Conservation (phyloP, 2,329 filamentous ascomycete genomes). For the Fusarium guadeloupense region DNA sequence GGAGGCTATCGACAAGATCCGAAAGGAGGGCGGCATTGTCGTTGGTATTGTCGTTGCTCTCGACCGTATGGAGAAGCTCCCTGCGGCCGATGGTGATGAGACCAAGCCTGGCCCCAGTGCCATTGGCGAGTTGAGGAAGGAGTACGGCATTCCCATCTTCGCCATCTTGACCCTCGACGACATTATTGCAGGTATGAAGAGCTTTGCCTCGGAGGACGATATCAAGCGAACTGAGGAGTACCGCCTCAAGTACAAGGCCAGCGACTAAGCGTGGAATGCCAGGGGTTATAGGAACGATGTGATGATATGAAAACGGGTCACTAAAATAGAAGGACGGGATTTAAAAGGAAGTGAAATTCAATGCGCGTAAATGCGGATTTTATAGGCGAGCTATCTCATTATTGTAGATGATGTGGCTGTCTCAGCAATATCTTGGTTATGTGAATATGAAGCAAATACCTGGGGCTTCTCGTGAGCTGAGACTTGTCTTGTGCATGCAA, state of each 20-base stretch:
- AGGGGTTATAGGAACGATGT: constrained; percentile 1
- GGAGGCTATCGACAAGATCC: constrained; percentile 90
- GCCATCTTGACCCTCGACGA: constrained; percentile 87
- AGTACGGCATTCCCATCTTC: constrained; percentile 84
- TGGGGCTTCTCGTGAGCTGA: constrained; percentile 7
- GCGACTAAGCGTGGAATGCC: constrained; percentile 54
- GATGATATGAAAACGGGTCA: constrained; percentile 19
- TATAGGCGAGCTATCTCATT: constrained; percentile 38
- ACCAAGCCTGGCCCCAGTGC: constrained; percentile 77
- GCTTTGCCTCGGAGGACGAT: constrained; percentile 68
- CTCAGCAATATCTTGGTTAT: constrained; percentile 15
- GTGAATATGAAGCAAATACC: constrained; percentile 14
- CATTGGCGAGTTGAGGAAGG: constrained; percentile 84
- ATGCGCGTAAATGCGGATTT: constrained; percentile 15
- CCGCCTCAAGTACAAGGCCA: constrained; percentile 70
- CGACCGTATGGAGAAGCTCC: constrained; percentile 86
- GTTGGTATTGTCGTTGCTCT: constrained; percentile 89
- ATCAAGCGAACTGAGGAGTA: constrained; percentile 78
- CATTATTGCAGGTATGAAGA: constrained; percentile 75
- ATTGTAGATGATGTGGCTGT: constrained; percentile 20
- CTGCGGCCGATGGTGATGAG: constrained; percentile 70
- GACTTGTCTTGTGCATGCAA: not conserved
- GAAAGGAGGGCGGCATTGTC: constrained; percentile 82
- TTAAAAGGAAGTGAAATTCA: constrained; percentile 1
- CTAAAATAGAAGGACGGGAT: constrained; percentile 10